Conservation (phyloP, 768 basidiomycete genomes). For the Filobasidium floriforme region DNA sequence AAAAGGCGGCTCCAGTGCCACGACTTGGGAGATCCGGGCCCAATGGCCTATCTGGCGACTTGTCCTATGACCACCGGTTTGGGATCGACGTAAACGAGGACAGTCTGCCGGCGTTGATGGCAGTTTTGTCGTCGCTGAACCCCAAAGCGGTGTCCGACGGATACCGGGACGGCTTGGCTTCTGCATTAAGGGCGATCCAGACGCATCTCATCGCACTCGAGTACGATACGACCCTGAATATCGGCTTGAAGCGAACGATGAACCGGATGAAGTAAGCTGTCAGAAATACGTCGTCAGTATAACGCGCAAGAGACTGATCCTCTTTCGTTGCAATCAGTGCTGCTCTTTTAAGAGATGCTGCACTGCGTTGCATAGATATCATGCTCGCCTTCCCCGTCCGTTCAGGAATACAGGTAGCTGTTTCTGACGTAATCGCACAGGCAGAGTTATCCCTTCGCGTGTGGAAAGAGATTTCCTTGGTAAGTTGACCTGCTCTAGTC, state of each 20-base stretch:
- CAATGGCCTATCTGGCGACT: not conserved
- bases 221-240: not conserved
- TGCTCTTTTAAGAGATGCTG: not conserved
- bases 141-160: constrained; percentile 4
- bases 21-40: not conserved
- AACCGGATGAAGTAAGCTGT: constrained; percentile 1
- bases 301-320: not conserved
- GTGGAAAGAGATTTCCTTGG: not conserved
- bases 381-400: not conserved
- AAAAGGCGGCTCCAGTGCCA: constrained; percentile 3
- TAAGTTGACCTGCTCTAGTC: not conserved
- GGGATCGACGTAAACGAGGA: constrained; percentile 9
- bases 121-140: not conserved
- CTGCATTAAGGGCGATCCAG: not conserved
- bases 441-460: not conserved
- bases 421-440: constrained; percentile 1
- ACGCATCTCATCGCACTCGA: not conserved
- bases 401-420: not conserved
- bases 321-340: not conserved
- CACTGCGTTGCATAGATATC: not conserved
- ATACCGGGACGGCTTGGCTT: not conserved
- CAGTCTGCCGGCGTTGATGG: constrained; percentile 4
- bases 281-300: not conserved
- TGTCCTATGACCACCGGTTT: constrained; percentile 1
- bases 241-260: constrained; percentile 8